Evolutionary conservation across 148 eudicot genomes (phyloP), one percentile per base, ranked within the genome.

Genomic region (Rhododendron kiyosumense): DNA sequence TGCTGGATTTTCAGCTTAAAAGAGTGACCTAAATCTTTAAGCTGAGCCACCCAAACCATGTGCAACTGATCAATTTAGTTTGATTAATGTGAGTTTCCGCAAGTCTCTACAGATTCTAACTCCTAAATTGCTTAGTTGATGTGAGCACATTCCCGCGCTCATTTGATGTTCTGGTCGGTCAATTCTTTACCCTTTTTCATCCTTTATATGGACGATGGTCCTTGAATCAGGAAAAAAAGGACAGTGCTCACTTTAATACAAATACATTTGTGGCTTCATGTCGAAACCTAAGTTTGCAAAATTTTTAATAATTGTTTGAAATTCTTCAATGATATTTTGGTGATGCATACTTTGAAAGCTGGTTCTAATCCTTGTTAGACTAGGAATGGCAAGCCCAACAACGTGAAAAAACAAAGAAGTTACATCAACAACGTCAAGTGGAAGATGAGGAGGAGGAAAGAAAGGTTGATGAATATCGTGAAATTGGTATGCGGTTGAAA

Each of bases 371-470:
- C 30, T 85, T 81, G 63, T 73, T 67, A 63, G 82, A 76, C 49
- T 89, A 97, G 99, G 95, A 93, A 86, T 97, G 99, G 99, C 99
- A 97, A 89, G 98, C 98, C 59, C 86, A 78, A 82, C 99, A 93
- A 89, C 89, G 96, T 18, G 91, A 94, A 85, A 95, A 91, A 93
- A 94, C 96, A 3, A 93, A 93, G 85, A 95, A 97, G 83, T 82
- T 97, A n/a, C 90, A 93, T 46, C 89, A 89, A 83, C 87, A 78
- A 88, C 95, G 95, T 59, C 90, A 87, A 85, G 93, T 94, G 86
- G 99, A 97, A 87, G 98, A 97, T 1, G 94, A 93, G n/a, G 98
- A 94, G 89, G 99, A 97, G 91, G 98, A 97, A 79, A 89, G 89
- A 79, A 97, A 90, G 86, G 90, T 97, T 82, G 90, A 91, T 34